These are phyloP conservation scores for Ustilago vetiveriae DNA, from an alignment of 1,284 basidiomycete genomes.

Conservation along the genomic window DNA sequence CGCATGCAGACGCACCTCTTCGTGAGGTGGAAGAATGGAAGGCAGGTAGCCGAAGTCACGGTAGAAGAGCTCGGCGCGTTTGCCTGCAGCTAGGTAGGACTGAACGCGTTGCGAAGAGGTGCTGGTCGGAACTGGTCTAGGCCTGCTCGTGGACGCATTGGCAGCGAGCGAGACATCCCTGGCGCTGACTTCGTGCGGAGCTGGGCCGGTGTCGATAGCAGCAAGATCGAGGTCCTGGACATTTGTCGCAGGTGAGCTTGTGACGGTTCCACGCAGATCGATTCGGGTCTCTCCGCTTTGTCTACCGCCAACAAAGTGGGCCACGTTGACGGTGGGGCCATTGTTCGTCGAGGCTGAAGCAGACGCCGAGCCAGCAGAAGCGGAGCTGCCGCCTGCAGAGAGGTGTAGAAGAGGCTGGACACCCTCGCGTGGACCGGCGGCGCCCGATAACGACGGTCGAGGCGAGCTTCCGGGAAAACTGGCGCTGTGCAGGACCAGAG, in stretches of 20 bases:
- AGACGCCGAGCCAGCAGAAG: conserved; percentile 22
- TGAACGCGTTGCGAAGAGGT: conserved; percentile 45
- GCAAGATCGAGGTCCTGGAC: conserved; percentile 6
- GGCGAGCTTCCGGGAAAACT: conserved; percentile 48
- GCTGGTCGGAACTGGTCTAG: conserved; percentile 12
- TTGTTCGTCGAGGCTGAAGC: conserved; percentile 38
- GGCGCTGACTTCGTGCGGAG: conserved; percentile 18
- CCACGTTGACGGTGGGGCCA: conserved; percentile 42
- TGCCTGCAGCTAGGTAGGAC: conserved; percentile 52
- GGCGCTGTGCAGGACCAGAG: conserved; percentile 37
- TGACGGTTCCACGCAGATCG: conserved; percentile 44
- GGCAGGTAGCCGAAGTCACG: conserved; percentile 58
- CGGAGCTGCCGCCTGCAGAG: conserved; percentile 4
- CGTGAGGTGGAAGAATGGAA: conserved; percentile 57
- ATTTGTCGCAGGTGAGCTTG: conserved; percentile 23
- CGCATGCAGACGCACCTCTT: conserved; percentile 51
- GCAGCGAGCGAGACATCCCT: conserved; percentile 35
- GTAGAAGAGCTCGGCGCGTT: conserved; percentile 57
- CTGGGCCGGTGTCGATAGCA: neutral
- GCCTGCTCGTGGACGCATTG: conserved; percentile 15
- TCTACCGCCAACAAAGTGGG: conserved; percentile 38
- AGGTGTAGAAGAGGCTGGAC: conserved; percentile 32
- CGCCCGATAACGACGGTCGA: conserved; percentile 28
- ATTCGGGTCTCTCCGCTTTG: conserved; percentile 51
- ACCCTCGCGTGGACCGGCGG: conserved; percentile 35